These are phyloP conservation scores for Calonectria hawksworthii DNA, from an alignment of 2,329 filamentous ascomycete species.

Conservation along the genomic window DNA sequence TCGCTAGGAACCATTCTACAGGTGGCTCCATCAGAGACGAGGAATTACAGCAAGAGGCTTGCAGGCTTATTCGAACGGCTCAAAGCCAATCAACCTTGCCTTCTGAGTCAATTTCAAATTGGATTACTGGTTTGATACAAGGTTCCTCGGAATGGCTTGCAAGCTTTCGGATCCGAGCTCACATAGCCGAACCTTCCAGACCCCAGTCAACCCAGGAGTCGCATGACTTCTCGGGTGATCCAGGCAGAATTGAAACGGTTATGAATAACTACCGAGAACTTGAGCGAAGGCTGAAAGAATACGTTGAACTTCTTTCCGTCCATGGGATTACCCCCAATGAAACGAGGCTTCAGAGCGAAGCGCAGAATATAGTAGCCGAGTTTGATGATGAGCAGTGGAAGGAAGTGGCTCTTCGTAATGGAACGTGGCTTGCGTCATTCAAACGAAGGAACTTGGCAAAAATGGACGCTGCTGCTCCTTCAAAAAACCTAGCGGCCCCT, in stretches of 20 bases:
- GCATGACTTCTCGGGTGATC: not conserved
- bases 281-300: not conserved
- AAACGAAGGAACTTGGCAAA: not conserved
- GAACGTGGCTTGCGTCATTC: not conserved
- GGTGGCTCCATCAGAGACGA: not conserved
- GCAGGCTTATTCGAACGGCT: not conserved
- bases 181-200: not conserved
- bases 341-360: not conserved
- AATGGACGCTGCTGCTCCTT: not conserved
- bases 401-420: not conserved
- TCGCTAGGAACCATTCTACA: not conserved
- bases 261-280: not conserved
- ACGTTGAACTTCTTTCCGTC: not conserved
- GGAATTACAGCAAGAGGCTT: not conserved
- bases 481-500: not conserved
- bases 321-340: not conserved
- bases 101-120: not conserved
- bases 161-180: not conserved
- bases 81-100: not conserved
- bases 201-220: not conserved
- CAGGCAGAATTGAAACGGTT: not conserved
- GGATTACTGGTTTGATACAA: not conserved
- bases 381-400: not conserved
- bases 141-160: not conserved
- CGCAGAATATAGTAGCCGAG: not conserved